Evolutionary conservation across 768 basidiomycete species (phyloP).

Genomic region (Lyophyllum decastes): DNA sequence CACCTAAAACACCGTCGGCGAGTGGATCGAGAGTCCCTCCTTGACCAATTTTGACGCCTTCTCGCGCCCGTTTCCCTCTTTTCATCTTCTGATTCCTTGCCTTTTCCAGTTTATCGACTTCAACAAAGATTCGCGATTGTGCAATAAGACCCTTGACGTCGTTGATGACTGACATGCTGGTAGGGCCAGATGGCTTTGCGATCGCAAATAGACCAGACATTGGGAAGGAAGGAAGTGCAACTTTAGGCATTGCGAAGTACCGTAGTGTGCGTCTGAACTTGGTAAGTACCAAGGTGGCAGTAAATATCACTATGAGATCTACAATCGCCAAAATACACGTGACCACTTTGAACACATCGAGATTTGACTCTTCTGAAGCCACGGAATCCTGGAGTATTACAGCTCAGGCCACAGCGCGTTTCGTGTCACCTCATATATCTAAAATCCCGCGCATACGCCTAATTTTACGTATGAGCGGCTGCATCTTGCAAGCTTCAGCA

Average conservation of each 20-base stretch:
- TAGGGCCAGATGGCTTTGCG: constrained; percentile 88
- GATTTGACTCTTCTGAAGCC: no score
- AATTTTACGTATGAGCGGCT: no score
- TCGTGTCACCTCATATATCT: no score
- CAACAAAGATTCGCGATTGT: constrained; percentile 79
- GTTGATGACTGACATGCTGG: constrained; percentile 90
- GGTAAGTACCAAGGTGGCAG: background rate
- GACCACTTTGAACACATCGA: background rate
- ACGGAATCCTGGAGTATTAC: no score
- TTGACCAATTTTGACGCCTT: constrained; percentile 81
- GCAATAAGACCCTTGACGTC: constrained; percentile 79
- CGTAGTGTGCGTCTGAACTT: background rate
- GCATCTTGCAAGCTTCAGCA: no score
- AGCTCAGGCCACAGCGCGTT: no score
- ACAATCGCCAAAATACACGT: background rate
- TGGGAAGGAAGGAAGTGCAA: constrained; percentile 51
- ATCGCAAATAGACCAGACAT: constrained; percentile 85
- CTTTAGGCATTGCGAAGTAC: constrained; percentile 63
- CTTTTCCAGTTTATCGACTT: constrained; percentile 55
- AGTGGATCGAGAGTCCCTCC: constrained; percentile 96
- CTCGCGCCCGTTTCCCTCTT: constrained; percentile 45
- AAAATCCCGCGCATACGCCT: no score
- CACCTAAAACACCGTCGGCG: constrained; percentile 94
- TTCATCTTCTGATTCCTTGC: constrained; percentile 47
- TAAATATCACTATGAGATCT: background rate